Evolutionary conservation across 257 asterid species (phyloP).

Genomic region (Craterostigma plantagineum): DNA sequence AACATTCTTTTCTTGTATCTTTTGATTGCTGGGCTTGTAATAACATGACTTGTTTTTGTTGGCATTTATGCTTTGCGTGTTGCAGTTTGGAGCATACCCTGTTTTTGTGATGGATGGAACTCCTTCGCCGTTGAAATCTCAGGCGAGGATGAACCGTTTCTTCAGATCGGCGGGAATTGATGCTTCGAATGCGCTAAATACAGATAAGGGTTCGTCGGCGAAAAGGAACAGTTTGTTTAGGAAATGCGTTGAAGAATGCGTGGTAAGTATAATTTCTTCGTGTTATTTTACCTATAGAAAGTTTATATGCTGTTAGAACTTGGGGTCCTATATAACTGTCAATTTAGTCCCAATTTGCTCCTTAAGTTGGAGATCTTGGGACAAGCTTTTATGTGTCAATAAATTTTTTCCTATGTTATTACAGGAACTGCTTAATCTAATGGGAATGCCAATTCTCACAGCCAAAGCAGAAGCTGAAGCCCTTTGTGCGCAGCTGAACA

Average conservation of each 20-base stretch:
- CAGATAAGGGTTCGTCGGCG: conserved; percentile 47
- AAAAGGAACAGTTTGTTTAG: conserved; percentile 48
- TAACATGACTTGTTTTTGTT: too few species aligned
- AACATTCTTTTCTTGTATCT: too few species aligned
- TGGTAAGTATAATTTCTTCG: conserved; percentile 27
- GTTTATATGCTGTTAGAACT: too few species aligned
- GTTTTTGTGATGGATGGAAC: conserved; percentile 82
- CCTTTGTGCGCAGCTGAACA: conserved; percentile 71
- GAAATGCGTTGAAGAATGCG: conserved; percentile 66
- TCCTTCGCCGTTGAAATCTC: conserved; percentile 83
- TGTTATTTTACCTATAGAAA: not conserved
- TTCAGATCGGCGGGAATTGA: conserved; percentile 55
- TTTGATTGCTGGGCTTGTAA: too few species aligned
- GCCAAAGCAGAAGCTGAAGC: conserved; percentile 97
- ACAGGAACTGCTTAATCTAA: conserved; percentile 78
- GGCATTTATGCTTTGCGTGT: too few species aligned
- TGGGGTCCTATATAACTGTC: too few species aligned
- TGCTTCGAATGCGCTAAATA: conserved; percentile 27
- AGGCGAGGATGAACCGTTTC: conserved; percentile 57
- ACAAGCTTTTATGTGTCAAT: too few species aligned
- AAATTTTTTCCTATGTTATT: too few species aligned
- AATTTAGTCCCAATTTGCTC: too few species aligned
- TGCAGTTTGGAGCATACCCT: conserved; percentile 91
- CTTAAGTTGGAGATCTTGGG: too few species aligned
- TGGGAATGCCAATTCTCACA: conserved; percentile 77